phyloP scores from a whole-genome alignment of 2,329 filamentous ascomycete species.

The Epichloe glyceriae region DNA sequence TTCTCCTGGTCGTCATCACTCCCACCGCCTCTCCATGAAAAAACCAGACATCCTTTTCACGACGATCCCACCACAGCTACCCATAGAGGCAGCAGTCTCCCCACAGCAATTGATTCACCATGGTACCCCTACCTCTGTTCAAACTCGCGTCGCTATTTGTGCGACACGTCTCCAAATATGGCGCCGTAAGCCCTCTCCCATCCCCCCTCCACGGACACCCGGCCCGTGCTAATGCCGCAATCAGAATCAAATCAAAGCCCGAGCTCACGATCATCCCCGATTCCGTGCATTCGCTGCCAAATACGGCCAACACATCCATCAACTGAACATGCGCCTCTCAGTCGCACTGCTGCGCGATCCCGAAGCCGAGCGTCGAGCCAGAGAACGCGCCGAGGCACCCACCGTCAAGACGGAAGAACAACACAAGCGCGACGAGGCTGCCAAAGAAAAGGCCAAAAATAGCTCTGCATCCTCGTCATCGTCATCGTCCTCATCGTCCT shows the following conservation, averaged over 20 bases:
- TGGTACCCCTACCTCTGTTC: conserved; percentile 55
- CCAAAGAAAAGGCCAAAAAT: conserved; percentile 23
- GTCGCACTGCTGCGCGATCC: conserved; percentile 46
- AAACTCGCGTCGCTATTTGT: conserved; percentile 53
- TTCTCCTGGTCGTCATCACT: neutral
- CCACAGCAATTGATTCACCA: conserved; percentile 15
- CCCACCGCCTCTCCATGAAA: neutral
- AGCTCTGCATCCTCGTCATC: neutral
- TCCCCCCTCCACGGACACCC: neutral
- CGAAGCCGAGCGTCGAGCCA: conserved; percentile 44
- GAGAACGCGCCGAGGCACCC: conserved; percentile 48
- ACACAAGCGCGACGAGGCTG: conserved; percentile 38
- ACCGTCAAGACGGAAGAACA: conserved; percentile 55
- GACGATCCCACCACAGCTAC: neutral
- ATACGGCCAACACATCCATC: conserved; percentile 52
- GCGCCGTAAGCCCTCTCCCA: conserved; percentile 39
- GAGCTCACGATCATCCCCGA: conserved; percentile 50
- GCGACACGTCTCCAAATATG: conserved; percentile 56
- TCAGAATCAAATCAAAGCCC: conserved; percentile 52
- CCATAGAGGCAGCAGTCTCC: neutral
- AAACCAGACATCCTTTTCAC: neutral
- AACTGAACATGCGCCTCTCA: conserved; percentile 52
- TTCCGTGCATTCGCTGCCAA: conserved; percentile 48
- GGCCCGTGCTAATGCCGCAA: conserved; percentile 7
- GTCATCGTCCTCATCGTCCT: neutral